A percentile compares a stretch with the other conserved stretches of the same genome.
These are phyloP conservation scores for Pythium dissotocum DNA, from an alignment of 352 stramenopile genomes.

Conservation along the genomic window DNA sequence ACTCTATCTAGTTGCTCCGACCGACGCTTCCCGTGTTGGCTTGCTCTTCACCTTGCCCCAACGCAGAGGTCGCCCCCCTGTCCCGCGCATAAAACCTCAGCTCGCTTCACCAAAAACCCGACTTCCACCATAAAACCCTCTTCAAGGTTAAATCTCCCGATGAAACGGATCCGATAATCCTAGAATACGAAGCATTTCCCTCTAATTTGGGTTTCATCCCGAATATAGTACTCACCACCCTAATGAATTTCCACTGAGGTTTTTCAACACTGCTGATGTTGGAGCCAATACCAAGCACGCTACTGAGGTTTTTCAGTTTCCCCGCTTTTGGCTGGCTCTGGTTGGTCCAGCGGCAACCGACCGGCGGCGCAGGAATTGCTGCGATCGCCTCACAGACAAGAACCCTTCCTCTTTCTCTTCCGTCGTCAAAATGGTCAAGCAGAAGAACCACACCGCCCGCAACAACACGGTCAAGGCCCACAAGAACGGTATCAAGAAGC, in stretches of 20 bases:
- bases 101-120: background rate
- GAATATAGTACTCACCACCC: slow-evolving; percentile 16
- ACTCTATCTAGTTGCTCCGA: background rate
- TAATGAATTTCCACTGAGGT: background rate
- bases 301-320: slow-evolving; percentile 3
- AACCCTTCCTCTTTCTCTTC: slow-evolving; percentile 28
- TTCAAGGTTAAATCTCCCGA: slow-evolving; percentile 11
- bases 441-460: slow-evolving; percentile 98
- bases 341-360: slow-evolving; percentile 6
- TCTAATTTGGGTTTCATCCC: background rate
- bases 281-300: background rate
- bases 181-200: background rate
- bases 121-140: slow-evolving; percentile 8
- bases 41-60: background rate
- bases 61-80: background rate
- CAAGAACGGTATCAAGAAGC: slow-evolving; percentile 98
- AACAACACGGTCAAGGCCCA: slow-evolving; percentile 98
- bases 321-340: slow-evolving; percentile 22
- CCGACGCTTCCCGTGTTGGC: background rate
- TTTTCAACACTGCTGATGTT: background rate
- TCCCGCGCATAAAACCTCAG: background rate
- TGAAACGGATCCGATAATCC: slow-evolving; percentile 19
- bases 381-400: slow-evolving; percentile 10
- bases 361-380: background rate
- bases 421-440: slow-evolving; percentile 84